phyloP scores from a whole-genome alignment of 306 rosid species.

The Vigna radiata region DNA sequence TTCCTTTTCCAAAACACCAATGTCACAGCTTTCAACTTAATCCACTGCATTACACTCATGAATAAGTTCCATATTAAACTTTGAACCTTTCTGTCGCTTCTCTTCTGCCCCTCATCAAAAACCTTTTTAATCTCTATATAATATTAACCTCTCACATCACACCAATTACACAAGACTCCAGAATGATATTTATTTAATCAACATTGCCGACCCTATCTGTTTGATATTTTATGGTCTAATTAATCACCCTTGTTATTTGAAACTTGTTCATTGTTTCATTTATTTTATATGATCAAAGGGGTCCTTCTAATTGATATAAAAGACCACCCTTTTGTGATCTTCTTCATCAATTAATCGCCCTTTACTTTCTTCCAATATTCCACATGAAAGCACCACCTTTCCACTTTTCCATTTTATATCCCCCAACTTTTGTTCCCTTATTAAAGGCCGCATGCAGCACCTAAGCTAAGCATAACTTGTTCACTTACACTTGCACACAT shows the following conservation, averaged over 20 bases:
- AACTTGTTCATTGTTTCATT: not conserved
- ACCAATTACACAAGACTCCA: slow-evolving; percentile 37
- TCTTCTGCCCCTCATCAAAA: slow-evolving; percentile 1
- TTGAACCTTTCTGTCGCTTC: slow-evolving; percentile 32
- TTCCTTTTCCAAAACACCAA: slow-evolving; percentile 13
- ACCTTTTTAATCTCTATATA: not conserved
- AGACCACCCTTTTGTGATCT: slow-evolving; percentile 45
- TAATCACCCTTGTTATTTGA: slow-evolving; percentile 13
- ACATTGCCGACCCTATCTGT: slow-evolving; percentile 46
- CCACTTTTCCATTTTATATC: slow-evolving; percentile 35
- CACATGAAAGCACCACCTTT: slow-evolving; percentile 45
- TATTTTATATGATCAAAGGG: slow-evolving; percentile 18
- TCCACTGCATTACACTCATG: slow-evolving; percentile 30
- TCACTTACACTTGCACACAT: slow-evolving; percentile 15
- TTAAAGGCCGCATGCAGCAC: slow-evolving; percentile 46
- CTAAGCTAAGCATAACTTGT: slow-evolving; percentile 34
- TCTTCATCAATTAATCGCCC: slow-evolving; percentile 25
- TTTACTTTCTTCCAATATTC: slow-evolving; percentile 47
- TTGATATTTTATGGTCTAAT: not conserved
- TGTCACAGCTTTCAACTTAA: slow-evolving; percentile 38
- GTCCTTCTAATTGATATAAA: slow-evolving; percentile 42
- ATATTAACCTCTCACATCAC: slow-evolving; percentile 14
- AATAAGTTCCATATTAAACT: slow-evolving; percentile 45
- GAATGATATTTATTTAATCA: slow-evolving; percentile 34
- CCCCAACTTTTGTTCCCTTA: slow-evolving; percentile 36